These are phyloP conservation scores for Amborella trichopoda DNA, from an alignment of 164 flowering plant genomes.

Conservation along the genomic window DNA sequence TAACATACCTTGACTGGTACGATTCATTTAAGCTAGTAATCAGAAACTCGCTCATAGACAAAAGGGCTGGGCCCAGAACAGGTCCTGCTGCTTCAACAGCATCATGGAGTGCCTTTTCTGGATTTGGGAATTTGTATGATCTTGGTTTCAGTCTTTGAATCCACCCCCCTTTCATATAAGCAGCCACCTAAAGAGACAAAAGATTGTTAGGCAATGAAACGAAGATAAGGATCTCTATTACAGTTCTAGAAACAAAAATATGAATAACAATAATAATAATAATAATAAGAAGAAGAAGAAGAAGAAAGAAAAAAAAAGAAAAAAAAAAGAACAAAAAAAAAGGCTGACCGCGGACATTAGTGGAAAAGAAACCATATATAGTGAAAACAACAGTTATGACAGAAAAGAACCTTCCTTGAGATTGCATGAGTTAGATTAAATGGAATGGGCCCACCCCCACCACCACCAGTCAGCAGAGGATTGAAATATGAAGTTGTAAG, in stretches of 20 bases:
- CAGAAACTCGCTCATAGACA: conserved; percentile 83
- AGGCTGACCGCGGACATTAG: too few relatives aligned
- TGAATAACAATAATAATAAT: too few relatives aligned
- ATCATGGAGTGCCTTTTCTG: conserved; percentile 59
- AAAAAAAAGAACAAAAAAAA: neutral
- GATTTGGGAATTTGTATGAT: conserved; percentile 60
- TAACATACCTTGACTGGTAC: conserved; percentile 81
- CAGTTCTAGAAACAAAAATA: too few relatives aligned
- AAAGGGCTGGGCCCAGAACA: conserved; percentile 62
- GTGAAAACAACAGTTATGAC: too few relatives aligned
- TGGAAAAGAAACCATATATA: too few relatives aligned
- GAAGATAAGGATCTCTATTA: too few relatives aligned
- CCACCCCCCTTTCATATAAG: conserved; percentile 81
- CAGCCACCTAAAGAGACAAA: too few relatives aligned
- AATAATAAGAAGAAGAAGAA: too few relatives aligned
- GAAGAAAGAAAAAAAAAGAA: neutral
- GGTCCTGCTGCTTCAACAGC: conserved; percentile 90
- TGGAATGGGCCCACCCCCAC: conserved; percentile 98
- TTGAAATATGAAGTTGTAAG: conserved; percentile 84
- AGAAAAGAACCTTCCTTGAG: conserved; percentile 48
- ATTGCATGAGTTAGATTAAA: conserved; percentile 66
- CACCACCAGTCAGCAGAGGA: conserved; percentile 79
- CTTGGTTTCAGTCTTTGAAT: conserved; percentile 54
- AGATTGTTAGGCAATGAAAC: too few relatives aligned
- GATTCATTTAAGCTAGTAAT: conserved; percentile 93